These are phyloP conservation scores for Paulownia fortunei DNA, from an alignment of 257 asterid genomes.

Conservation along the genomic window DNA sequence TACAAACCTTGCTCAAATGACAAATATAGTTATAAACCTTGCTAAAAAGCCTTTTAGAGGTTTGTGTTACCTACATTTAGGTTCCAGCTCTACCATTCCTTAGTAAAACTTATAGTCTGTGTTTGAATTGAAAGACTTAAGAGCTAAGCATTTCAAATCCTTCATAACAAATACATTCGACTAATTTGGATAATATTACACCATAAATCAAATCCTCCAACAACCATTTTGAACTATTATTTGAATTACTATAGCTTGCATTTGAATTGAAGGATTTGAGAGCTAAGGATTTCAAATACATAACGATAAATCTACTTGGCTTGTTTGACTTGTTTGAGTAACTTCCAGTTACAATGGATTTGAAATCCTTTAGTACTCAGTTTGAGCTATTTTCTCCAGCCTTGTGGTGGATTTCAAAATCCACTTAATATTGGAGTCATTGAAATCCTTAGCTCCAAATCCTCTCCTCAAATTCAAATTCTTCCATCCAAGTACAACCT, in stretches of 20 bases:
- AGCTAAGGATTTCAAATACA: neutral
- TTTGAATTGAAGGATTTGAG: neutral
- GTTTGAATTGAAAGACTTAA: neutral
- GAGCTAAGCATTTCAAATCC: slow-evolving; percentile 4
- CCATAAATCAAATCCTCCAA: neutral
- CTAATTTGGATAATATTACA: neutral
- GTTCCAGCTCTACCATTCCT: slow-evolving; percentile 15
- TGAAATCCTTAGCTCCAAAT: neutral
- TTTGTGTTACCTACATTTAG: neutral
- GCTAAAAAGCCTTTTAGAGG: neutral
- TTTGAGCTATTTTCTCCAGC: neutral
- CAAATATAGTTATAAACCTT: neutral
- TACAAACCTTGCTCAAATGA: neutral
- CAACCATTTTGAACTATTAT: slow-evolving; percentile 6
- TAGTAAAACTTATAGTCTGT: neutral
- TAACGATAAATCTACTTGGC: neutral
- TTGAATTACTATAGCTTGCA: neutral
- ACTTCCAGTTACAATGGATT: neutral
- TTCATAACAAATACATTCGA: neutral
- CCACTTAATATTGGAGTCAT: neutral
- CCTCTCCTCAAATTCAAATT: neutral
- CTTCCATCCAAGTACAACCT: neutral
- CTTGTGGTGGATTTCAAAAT: neutral
- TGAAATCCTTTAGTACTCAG: neutral
- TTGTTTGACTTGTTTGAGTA: neutral